Evolutionary conservation across 1,284 basidiomycete genomes (phyloP).

Genomic region (Ustilago sp.): DNA sequence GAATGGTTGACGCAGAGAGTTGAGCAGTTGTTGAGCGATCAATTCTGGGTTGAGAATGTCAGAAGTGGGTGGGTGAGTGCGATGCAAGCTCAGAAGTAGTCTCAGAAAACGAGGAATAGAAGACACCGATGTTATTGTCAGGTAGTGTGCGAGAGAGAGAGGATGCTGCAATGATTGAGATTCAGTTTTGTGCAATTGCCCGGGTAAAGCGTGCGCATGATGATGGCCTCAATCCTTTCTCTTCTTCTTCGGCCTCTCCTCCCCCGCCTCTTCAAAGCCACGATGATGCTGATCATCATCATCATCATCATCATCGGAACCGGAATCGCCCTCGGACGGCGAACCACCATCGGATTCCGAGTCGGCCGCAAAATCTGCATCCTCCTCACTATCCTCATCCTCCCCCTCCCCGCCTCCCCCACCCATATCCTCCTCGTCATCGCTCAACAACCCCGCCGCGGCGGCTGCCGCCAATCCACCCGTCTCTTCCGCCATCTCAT

Average conservation of each 20-base stretch:
- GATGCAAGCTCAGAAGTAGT: slow-evolving; percentile 6
- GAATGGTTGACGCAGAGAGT: slow-evolving; percentile 42
- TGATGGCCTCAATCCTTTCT: slow-evolving; percentile 33
- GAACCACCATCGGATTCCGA: slow-evolving; percentile 60
- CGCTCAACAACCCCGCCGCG: slow-evolving; percentile 75
- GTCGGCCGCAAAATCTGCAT: slow-evolving; percentile 88
- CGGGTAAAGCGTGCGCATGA: neutral
- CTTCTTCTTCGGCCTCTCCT: slow-evolving; percentile 61
- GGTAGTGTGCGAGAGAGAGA: neutral
- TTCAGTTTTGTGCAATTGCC: neutral
- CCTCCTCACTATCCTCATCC: slow-evolving; percentile 71
- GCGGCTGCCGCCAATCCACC: slow-evolving; percentile 72
- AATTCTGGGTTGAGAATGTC: slow-evolving; percentile 23
- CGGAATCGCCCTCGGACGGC: slow-evolving; percentile 71
- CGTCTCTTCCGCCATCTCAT: slow-evolving; percentile 89
- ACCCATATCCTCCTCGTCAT: slow-evolving; percentile 77
- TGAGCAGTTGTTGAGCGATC: slow-evolving; percentile 29
- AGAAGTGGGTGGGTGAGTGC: slow-evolving; percentile 1
- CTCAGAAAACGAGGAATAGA: neutral
- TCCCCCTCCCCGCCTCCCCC: slow-evolving; percentile 73
- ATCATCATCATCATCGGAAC: slow-evolving; percentile 72
- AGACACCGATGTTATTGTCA: neutral
- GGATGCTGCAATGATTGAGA: neutral
- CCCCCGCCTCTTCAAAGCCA: slow-evolving; percentile 42
- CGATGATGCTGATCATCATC: slow-evolving; percentile 72